Evolutionary conservation across 108 stramenopile species (phyloP).

Genomic region (Conticribra weissflogii): DNA sequence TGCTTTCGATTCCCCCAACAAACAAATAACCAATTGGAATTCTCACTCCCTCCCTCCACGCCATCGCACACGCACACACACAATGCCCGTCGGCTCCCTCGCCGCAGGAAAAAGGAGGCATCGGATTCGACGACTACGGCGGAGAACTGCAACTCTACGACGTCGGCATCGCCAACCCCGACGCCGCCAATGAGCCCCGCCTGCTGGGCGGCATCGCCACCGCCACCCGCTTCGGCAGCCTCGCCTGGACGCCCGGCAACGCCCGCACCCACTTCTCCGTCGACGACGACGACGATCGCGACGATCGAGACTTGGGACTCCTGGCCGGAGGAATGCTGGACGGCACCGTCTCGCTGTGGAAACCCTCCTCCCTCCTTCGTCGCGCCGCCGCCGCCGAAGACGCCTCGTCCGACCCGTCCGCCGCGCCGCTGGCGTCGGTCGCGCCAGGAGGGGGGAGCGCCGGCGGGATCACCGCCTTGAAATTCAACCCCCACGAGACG

Average conservation of each 20-base stretch:
- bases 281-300: neutral
- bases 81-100: neutral
- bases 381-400: too few species aligned
- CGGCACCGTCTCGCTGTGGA: constrained; percentile 93
- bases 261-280: constrained; percentile 59
- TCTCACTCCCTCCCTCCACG: neutral
- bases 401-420: too few species aligned
- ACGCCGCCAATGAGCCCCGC: constrained; percentile 22
- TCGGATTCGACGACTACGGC: constrained; percentile 92
- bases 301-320: constrained; percentile 62
- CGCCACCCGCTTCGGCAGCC: constrained; percentile 62
- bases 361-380: constrained; percentile 67
- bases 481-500: constrained; percentile 85
- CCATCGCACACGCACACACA: too few species aligned
- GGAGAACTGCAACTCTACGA: constrained; percentile 92
- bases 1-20: neutral
- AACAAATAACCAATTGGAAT: neutral
- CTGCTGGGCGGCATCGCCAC: constrained; percentile 82
- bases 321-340: constrained; percentile 97
- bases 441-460: constrained; percentile 42
- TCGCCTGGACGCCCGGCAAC: constrained; percentile 59
- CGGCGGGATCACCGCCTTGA: constrained; percentile 80
- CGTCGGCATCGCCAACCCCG: constrained; percentile 48
- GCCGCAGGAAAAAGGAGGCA: constrained; percentile 36
- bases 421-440: constrained; percentile 5